A percentile compares a stretch with the other conserved stretches of the same genome.
Evolutionary conservation across 2,329 filamentous ascomycete genomes (phyloP).

Genomic region (Phoma sp.): DNA sequence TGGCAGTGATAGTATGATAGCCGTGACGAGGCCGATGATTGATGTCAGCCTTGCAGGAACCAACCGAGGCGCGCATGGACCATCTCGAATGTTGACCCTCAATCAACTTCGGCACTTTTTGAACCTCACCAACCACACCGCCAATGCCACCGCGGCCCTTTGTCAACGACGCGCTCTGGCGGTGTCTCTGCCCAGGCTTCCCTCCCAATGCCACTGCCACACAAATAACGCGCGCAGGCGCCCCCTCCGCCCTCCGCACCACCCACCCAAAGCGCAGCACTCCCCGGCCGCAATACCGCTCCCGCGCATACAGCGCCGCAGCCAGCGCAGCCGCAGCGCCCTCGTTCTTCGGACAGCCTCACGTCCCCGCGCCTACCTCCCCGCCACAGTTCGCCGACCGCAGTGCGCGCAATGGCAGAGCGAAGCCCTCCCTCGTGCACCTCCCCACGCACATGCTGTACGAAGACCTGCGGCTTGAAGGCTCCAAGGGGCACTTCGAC

Average conservation of each 20-base stretch:
- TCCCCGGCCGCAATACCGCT: constrained; percentile 3
- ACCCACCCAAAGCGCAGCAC: not conserved
- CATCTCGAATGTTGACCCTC: constrained; percentile 5
- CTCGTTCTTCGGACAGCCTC: constrained; percentile 11
- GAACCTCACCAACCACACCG: constrained; percentile 9
- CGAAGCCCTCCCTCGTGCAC: constrained; percentile 28
- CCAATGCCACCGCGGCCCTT: constrained; percentile 43
- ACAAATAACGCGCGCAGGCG: not conserved
- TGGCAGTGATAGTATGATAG: too few relatives aligned
- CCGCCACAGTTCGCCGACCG: not conserved
- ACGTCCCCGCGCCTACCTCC: not conserved
- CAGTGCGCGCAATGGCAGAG: not conserved
- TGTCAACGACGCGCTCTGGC: constrained; percentile 46
- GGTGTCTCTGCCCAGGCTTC: constrained; percentile 43
- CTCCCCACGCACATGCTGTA: constrained; percentile 41
- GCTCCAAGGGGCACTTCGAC: constrained; percentile 32
- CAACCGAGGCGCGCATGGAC: not conserved
- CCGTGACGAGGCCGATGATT: too few relatives aligned
- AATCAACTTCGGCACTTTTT: not conserved
- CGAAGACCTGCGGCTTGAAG: constrained; percentile 37
- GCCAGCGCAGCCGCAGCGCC: constrained; percentile 14
- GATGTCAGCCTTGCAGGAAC: not conserved
- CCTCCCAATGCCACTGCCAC: constrained; percentile 10
- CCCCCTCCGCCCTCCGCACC: constrained; percentile 5
- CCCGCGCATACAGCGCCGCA: constrained; percentile 25